Evolutionary conservation across 1,284 basidiomycete genomes (phyloP), one percentile per base, ranked within the genome.

Genomic region (Moesziomyces globuligerus): DNA sequence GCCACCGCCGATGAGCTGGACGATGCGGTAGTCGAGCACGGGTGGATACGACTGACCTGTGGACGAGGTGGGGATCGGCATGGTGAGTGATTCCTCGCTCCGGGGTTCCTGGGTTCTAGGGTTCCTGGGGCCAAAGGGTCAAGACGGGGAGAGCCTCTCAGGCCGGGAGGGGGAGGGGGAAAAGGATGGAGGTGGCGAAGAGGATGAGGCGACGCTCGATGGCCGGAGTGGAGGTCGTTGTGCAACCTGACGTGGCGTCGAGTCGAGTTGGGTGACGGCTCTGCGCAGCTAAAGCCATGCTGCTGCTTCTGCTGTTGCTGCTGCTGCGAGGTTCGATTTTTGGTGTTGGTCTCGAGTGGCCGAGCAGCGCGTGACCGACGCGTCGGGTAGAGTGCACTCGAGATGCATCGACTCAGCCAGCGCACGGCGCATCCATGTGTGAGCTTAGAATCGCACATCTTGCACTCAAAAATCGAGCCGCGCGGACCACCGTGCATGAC

Each of bases 1-100:
- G 28, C 80, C 80, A 46, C 80, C 80, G 25, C 80, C 79, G 32
- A 82, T 75, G 39, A 75, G 74, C 60, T 80, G 75, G 18, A 76
- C 75, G 47, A 82, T 72, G 36, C 70, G 66, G 59, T 81, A 82
- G 46, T 78, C 80, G 17, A 75, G 56, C 4, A 81, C 74, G 1
- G 62, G 46, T 24, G 79, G 79, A 42, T 81, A 81, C 39, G 71
- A 48, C 56, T 77, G 74, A 21, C 79, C 79, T 4, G 75, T 75
- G 1, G 79, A 81, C 9, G 78, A 80, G 32, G 73, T 81, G 11
- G 79, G 79, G 28, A 71, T 70, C 3, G 67, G 52, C 72, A 74
- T 74, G 11, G 15, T 47, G 42, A 17, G 32, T 6, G 15, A 6
- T 3, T 34, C 32, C 32, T 34, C 13, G n/a, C n/a, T n/a, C n/a